phyloP scores from a whole-genome alignment of 2,329 filamentous ascomycete genomes.

The Juglanconis sp. region DNA sequence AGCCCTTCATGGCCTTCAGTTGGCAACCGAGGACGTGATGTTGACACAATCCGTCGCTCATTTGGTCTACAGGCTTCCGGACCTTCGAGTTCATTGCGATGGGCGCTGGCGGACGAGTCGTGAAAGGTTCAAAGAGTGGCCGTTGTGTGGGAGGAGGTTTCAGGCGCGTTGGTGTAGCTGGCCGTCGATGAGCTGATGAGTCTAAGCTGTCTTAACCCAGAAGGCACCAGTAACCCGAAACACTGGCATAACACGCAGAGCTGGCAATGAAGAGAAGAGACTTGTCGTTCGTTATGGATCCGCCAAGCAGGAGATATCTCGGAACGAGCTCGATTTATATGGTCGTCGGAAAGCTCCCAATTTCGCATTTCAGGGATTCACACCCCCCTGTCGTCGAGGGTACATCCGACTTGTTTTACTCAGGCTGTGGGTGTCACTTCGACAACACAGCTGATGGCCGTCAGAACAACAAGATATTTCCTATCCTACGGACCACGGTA shows the following conservation, averaged over 20 bases:
- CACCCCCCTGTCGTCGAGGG: slow-evolving; percentile 9
- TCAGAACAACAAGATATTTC: slow-evolving; percentile 7
- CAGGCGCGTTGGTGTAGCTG: too few relatives aligned
- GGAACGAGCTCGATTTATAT: not conserved
- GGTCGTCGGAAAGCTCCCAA: not conserved
- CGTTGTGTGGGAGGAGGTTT: too few relatives aligned
- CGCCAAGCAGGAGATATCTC: not conserved
- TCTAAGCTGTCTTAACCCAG: not conserved
- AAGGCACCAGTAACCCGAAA: not conserved
- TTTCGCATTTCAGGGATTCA: slow-evolving; percentile 9
- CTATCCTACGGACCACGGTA: slow-evolving; percentile 14
- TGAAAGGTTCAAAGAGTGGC: not conserved
- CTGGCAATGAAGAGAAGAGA: not conserved
- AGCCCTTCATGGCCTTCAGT: slow-evolving; percentile 9
- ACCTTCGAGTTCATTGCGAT: not conserved
- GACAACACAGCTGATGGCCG: slow-evolving; percentile 5
- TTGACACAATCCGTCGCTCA: slow-evolving; percentile 16
- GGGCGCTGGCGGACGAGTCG: not conserved
- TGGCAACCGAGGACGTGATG: slow-evolving; percentile 17
- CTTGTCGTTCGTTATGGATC: not conserved
- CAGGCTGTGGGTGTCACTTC: slow-evolving; percentile 9
- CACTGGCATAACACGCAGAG: not conserved
- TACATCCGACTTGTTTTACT: slow-evolving; percentile 5
- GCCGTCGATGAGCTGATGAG: not conserved
- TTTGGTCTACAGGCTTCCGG: slow-evolving; percentile 2